phyloP scores from a whole-genome alignment of 208 protist species.

The Leishmania aethiopica region DNA sequence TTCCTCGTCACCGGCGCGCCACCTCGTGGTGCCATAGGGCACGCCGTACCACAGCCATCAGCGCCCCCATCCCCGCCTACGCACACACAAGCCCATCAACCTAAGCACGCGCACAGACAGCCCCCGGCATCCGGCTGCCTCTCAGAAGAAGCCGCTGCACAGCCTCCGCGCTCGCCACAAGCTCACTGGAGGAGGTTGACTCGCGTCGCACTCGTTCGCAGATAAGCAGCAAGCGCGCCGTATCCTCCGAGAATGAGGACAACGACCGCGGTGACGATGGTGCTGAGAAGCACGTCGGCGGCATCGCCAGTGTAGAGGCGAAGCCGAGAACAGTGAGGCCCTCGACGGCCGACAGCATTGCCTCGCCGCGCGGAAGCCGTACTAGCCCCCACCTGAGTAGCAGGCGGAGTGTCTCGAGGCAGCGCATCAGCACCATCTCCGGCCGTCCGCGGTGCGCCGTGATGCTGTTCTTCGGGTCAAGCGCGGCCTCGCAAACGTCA shows the following conservation, averaged over 20 bases:
- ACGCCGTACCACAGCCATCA: background rate
- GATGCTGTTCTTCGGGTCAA: conserved; percentile 18
- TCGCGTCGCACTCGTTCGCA: conserved; percentile 2
- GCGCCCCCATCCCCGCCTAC: too few species aligned
- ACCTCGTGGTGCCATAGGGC: too few species aligned
- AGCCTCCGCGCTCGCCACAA: conserved; percentile 7
- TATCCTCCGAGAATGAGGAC: background rate
- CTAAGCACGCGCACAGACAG: background rate
- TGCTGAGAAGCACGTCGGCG: background rate
- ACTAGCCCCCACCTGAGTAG: conserved; percentile 37
- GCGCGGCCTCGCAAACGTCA: conserved; percentile 26
- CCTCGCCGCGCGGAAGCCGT: conserved; percentile 1
- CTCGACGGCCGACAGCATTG: background rate
- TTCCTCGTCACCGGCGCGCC: background rate
- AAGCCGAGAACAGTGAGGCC: background rate
- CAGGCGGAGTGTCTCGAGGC: conserved; percentile 39
- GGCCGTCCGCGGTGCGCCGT: conserved; percentile 39
- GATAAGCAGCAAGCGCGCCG: background rate
- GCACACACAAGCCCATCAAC: background rate
- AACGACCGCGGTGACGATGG: background rate
- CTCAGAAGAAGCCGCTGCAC: conserved; percentile 3
- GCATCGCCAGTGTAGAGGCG: background rate
- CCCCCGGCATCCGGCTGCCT: background rate
- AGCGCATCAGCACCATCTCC: conserved; percentile 41
- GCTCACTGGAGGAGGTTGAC: background rate